Conservation (phyloP, 192 early-diverging fungal genomes). For the Lunasporangiospora selenospora region DNA sequence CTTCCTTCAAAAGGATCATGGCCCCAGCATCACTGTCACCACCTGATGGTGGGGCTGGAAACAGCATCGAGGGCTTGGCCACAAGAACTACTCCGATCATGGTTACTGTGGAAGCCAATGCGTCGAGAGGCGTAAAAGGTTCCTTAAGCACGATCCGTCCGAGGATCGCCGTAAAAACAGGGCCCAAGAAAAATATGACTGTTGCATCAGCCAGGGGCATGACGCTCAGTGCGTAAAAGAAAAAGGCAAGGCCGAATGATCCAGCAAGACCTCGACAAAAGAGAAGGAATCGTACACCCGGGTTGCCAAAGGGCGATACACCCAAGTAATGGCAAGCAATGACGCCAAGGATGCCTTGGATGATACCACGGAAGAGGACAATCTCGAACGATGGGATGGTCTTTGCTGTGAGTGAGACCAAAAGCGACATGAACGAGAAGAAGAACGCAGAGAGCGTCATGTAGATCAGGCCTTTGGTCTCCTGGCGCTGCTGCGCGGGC, state of each 20-base stretch:
- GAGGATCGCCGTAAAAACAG: conserved; percentile 78
- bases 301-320: conserved; percentile 63
- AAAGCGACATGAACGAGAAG: conserved; percentile 75
- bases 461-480: conserved; percentile 51
- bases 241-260: conserved; percentile 68
- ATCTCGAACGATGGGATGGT: conserved; percentile 72
- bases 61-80: conserved; percentile 61
- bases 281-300: conserved; percentile 58
- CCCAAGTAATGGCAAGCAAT: conserved; percentile 57
- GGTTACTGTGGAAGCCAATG: conserved; percentile 57
- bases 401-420: conserved; percentile 69
- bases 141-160: conserved; percentile 68
- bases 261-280: conserved; percentile 70
- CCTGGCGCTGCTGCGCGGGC: conserved; percentile 33
- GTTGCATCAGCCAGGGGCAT: conserved; percentile 79
- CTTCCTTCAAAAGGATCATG: conserved; percentile 4
- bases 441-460: conserved; percentile 77
- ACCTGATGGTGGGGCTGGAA: conserved; percentile 6
- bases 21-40: conserved; percentile 3
- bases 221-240: conserved; percentile 74
- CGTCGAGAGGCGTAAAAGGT: conserved; percentile 65
- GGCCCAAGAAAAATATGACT: conserved; percentile 78
- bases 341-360: conserved; percentile 68
- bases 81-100: conserved; percentile 71
- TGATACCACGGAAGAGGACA: conserved; percentile 73